Evolutionary conservation across 2,329 filamentous ascomycete species (phyloP), one percentile per base, ranked within the genome.

Genomic region (Hymenoscyphus repandus): DNA sequence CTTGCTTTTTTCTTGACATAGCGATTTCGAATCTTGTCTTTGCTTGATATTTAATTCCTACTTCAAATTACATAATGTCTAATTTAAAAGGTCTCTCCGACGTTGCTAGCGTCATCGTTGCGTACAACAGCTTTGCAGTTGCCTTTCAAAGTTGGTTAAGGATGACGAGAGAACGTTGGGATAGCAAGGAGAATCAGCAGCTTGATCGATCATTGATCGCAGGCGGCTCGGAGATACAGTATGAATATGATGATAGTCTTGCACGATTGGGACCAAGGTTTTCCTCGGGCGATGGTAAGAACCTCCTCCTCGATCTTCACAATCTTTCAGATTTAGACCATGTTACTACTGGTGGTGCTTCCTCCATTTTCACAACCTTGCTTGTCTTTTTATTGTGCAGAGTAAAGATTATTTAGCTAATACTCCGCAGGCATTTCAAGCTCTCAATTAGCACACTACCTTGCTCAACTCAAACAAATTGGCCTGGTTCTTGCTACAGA

Each of bases 201-300:
- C 45, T 49, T 12, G 49, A 49, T 12, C 30, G 17, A n/a, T 54
- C 52, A 12, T 33, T 54, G 18, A 46, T 30, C 7, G 38, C 17
- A 18, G 52, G 52, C 4, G 45, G 38, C 9, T 38, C 45, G 2
- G 47, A 38, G 5, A 43, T 52, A 2, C 49, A 54, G 31, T n/a
- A 43, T 6, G 52, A 54, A 52, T 54, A 51, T 41, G 49, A 54
- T 9, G 12, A 20, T 12, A 31, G 44, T 30, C 45, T 41, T 12
- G 22, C 49, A n/a, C 45, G 45, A 32, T 36, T 51, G 20, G 52
- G 52, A 10, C 37, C 17, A n/a, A 22, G 42, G 7, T 52, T 52
- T 34, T 39, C 49, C 15, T 47, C 42, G 12, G 49, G 49, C 6
- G 52, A 54, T 32, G 42, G 52, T 51, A 42, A 10, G 18, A 27